Conservation (phyloP, 768 basidiomycete genomes). For the Russula ochroleuca region DNA sequence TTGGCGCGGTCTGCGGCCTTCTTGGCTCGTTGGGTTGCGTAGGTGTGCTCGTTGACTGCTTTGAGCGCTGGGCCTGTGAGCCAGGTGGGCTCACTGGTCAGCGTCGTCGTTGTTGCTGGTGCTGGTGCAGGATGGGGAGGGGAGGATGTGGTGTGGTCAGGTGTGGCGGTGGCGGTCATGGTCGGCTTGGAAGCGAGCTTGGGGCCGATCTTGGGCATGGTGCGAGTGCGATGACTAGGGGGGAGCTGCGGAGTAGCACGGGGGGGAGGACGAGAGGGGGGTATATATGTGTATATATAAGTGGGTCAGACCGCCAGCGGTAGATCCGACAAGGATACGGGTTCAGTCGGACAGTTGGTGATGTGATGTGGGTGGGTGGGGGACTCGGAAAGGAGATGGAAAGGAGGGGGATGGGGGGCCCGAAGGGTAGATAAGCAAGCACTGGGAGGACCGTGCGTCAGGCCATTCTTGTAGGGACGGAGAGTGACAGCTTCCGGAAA, state of each 20-base stretch:
- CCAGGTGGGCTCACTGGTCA: constrained; percentile 11
- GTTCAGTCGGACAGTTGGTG: not conserved
- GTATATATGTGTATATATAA: not conserved
- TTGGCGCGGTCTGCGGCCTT: constrained; percentile 28
- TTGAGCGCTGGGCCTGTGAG: constrained; percentile 21
- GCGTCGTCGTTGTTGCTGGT: not conserved
- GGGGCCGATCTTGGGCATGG: constrained; percentile 15
- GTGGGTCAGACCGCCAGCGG: constrained; percentile 20
- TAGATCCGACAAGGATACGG: constrained; percentile 24
- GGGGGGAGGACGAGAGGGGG: not conserved
- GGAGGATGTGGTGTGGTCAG: not conserved
- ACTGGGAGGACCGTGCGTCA: not conserved
- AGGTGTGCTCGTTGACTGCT: constrained; percentile 16
- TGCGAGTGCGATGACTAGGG: not conserved
- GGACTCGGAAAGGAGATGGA: not conserved
- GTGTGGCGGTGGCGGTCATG: not conserved
- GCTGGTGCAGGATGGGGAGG: not conserved
- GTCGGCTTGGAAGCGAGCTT: constrained; percentile 19
- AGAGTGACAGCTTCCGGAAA: constrained; percentile 5
- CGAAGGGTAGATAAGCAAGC: constrained; percentile 1
- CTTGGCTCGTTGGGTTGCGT: constrained; percentile 24
- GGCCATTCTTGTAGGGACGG: constrained; percentile 4
- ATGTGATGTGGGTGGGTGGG: not conserved
- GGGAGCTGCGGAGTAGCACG: not conserved
- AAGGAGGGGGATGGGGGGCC: not conserved